A percentile compares a stretch with the other conserved stretches of the same genome.
These are phyloP conservation scores for Rhodocollybia butyracea DNA, from an alignment of 768 basidiomycete species.

Conservation along the genomic window DNA sequence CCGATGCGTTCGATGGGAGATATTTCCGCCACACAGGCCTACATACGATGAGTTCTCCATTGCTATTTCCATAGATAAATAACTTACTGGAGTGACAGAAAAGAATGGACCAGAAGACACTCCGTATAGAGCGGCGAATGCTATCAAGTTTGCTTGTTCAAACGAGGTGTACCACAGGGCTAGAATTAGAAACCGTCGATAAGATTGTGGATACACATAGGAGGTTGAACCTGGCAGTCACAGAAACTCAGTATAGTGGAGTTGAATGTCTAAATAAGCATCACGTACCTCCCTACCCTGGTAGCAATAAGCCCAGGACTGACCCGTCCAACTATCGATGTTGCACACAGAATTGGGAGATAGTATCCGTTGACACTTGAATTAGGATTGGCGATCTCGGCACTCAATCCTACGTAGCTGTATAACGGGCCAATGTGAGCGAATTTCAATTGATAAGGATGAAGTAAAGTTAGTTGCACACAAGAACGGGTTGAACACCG, in stretches of 20 bases:
- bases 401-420: constrained; percentile 23
- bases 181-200: no score
- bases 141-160: no score
- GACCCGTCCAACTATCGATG: no score
- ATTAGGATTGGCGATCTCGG: constrained; percentile 11
- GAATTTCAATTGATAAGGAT: no score
- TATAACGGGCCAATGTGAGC: no score
- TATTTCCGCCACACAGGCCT: constrained; percentile 19
- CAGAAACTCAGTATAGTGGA: neutral
- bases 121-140: no score
- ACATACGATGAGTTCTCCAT: neutral
- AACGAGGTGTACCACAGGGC: no score
- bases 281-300: constrained; percentile 17
- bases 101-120: constrained; percentile 23
- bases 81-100: constrained; percentile 16
- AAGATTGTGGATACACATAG: constrained; percentile 11
- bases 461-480: constrained; percentile 24
- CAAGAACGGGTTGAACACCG: no score
- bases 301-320: no score
- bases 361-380: constrained; percentile 19
- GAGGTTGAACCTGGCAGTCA: constrained; percentile 15
- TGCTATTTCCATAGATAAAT: neutral
- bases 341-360: no score
- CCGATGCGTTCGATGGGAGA: no score
- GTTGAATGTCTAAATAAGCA: neutral